Percentiles rank a stretch among this genome's conserved stretches.
These are phyloP conservation scores for Escallonia rubra DNA, from an alignment of 129 eudicot species.

Conservation along the genomic window DNA sequence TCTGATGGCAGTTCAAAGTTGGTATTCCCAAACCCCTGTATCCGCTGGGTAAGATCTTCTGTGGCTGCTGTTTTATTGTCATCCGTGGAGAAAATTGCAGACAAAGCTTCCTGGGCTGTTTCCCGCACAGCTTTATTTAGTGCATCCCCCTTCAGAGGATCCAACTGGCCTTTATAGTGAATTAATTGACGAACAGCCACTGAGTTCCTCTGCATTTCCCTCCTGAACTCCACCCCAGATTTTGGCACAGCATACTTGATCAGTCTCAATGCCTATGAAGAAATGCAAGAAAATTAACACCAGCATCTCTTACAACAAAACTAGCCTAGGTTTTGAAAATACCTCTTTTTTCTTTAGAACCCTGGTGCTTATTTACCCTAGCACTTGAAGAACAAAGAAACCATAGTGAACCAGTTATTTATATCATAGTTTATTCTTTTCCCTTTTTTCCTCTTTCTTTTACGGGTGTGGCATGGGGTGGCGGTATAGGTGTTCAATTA, in stretches of 20 bases:
- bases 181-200: conserved; percentile 76
- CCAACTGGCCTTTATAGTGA: conserved; percentile 83
- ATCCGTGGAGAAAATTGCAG: conserved; percentile 78
- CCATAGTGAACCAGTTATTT: too few relatives aligned
- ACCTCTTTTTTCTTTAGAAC: background rate
- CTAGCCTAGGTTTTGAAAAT: background rate
- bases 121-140: conserved; percentile 84
- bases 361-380: background rate
- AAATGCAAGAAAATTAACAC: background rate
- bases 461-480: too few relatives aligned
- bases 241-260: conserved; percentile 95
- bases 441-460: too few relatives aligned
- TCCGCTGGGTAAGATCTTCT: conserved; percentile 61
- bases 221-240: conserved; percentile 89
- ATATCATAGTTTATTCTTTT: too few relatives aligned
- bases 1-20: conserved; percentile 61
- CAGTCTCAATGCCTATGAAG: conserved; percentile 72
- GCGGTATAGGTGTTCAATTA: too few relatives aligned
- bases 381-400: background rate
- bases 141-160: conserved; percentile 89
- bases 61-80: conserved; percentile 72
- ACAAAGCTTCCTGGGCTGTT: conserved; percentile 88
- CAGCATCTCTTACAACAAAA: background rate
- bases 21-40: conserved; percentile 88
- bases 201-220: conserved; percentile 96